These are phyloP conservation scores for Trametes cingulata DNA, from an alignment of 768 basidiomycete genomes.

Conservation along the genomic window DNA sequence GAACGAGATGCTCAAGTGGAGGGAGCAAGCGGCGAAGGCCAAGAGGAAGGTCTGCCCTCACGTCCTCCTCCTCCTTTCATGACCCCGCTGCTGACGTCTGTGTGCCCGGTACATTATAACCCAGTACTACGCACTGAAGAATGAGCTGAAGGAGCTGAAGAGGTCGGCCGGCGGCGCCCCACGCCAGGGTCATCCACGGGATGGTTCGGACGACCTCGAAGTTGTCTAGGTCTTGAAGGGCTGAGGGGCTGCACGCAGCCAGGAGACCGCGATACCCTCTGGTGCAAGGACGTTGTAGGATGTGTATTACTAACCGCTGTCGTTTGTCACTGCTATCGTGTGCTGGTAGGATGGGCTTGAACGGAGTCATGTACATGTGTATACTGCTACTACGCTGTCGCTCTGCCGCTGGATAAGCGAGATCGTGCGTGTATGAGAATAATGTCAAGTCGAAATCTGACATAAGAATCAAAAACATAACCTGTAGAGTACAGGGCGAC, in stretches of 20 bases:
- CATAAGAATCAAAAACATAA: no score
- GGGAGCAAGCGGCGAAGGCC: conserved; percentile 7
- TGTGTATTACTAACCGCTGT: no score
- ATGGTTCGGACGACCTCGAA: conserved; percentile 12
- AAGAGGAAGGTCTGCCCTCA: conserved; percentile 12
- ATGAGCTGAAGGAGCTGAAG: conserved; percentile 3
- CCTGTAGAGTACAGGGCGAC: no score
- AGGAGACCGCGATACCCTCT: not conserved
- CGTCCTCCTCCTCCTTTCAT: no score
- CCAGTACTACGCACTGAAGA: conserved; percentile 14
- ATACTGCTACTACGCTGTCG: no score
- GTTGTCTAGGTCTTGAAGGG: not conserved
- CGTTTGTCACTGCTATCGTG: no score
- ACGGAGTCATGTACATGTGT: no score
- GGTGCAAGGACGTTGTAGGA: no score
- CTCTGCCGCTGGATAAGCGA: no score
- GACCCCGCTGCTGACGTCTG: not conserved
- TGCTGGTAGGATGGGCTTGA: no score
- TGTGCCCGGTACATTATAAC: not conserved
- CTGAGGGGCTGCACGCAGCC: not conserved
- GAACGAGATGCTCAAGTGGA: conserved; percentile 7
- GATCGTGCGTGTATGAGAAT: no score
- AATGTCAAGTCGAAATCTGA: no score
- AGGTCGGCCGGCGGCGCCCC: not conserved
- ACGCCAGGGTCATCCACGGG: not conserved